A percentile compares a stretch with the other conserved stretches of the same genome.
These are phyloP conservation scores for Puccinellia tenuiflora DNA, from an alignment of 176 grass and related monocot genomes.

Conservation along the genomic window DNA sequence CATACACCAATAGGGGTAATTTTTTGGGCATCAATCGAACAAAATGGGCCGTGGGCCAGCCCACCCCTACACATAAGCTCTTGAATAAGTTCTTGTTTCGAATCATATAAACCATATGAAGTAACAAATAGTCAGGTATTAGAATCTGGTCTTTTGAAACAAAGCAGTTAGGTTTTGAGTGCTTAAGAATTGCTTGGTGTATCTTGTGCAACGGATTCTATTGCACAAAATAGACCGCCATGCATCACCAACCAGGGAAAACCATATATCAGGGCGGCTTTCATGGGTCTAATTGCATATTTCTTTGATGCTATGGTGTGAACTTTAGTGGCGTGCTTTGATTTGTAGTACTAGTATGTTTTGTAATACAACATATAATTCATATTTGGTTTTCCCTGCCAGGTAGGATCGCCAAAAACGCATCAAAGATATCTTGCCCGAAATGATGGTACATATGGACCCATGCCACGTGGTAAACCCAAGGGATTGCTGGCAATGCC, in stretches of 20 bases:
- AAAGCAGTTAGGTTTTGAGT: background rate
- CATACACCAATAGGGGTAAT: background rate
- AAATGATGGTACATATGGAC: conserved; percentile 84
- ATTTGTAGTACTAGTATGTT: background rate
- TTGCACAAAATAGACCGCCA: background rate
- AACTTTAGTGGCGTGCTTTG: conserved; percentile 7
- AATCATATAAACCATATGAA: background rate
- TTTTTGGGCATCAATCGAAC: background rate
- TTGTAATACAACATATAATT: background rate
- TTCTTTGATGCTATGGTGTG: background rate
- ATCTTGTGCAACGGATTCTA: background rate
- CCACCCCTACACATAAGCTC: background rate
- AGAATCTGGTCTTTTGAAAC: background rate
- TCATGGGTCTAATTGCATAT: background rate
- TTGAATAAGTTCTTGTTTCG: background rate
- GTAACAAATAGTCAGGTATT: background rate
- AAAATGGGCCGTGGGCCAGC: background rate
- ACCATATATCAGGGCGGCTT: background rate
- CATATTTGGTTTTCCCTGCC: conserved; percentile 12
- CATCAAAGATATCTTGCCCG: conserved; percentile 93
- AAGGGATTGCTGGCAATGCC: conserved; percentile 94
- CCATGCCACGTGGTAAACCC: conserved; percentile 74
- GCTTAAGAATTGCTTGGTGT: background rate
- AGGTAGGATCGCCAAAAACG: conserved; percentile 96
- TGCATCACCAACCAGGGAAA: background rate